Conservation (phyloP, 305 asterid genomes). For the Fraxinus nigra region DNA sequence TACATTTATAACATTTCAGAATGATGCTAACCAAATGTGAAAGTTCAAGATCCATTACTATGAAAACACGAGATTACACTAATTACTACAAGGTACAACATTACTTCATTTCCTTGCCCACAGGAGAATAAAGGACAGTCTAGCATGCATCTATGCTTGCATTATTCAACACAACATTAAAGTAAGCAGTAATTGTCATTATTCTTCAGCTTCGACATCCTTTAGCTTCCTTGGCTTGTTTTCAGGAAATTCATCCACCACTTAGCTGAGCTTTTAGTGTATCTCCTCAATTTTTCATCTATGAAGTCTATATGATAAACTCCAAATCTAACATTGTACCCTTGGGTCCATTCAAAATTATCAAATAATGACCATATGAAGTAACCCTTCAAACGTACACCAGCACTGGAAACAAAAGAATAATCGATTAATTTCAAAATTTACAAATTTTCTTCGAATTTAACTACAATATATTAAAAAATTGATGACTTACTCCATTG, state of each 20-base stretch:
- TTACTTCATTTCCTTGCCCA: not conserved
- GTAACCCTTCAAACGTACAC: constrained; percentile 34
- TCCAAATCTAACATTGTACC: constrained; percentile 29
- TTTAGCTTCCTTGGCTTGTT: not conserved
- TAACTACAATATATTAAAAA: not conserved
- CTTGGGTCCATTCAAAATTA: constrained; percentile 34
- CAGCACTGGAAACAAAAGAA: constrained; percentile 18
- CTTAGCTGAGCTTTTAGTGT: constrained; percentile 28
- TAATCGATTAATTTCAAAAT: not conserved
- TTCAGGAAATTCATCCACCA: constrained; percentile 31
- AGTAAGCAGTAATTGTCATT: not conserved
- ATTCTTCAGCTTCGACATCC: not conserved
- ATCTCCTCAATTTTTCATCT: constrained; percentile 18
- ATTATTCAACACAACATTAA: not conserved
- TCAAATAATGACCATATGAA: constrained; percentile 41
- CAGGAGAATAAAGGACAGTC: not conserved
- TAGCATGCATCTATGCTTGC: not conserved
- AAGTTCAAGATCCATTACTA: too few species aligned
- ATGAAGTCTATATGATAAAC: constrained; percentile 24
- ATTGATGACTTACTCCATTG: constrained; percentile 15
- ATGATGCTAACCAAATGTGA: not conserved
- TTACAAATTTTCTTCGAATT: not conserved
- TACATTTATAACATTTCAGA: too few species aligned
- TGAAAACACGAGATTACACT: not conserved
- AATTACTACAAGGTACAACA: too few species aligned